Percentiles rank a stretch among this genome's conserved stretches.
phyloP scores from a whole-genome alignment of 75 land plant species.

The Larix kaempferi region DNA sequence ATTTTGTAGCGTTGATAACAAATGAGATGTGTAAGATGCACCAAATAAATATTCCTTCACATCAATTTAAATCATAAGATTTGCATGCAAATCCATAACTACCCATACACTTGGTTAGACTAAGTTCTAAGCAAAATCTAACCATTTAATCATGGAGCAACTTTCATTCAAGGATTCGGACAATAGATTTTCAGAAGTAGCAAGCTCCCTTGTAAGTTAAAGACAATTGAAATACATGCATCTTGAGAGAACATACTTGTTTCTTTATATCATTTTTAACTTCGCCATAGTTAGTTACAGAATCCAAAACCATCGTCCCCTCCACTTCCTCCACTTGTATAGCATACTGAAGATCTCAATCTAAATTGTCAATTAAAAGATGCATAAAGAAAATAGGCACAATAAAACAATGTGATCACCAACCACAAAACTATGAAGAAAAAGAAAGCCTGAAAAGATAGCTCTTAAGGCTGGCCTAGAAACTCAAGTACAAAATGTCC shows the following conservation, averaged over 20 bases:
- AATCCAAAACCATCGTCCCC: conserved; percentile 81
- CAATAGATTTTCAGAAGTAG: background rate
- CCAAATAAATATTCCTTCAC: too few relatives aligned
- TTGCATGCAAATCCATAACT: too few relatives aligned
- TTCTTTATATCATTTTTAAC: conserved; percentile 72
- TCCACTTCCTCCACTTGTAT: conserved; percentile 90
- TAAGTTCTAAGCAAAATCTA: too few relatives aligned
- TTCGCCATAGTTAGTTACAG: conserved; percentile 85
- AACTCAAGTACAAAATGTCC: background rate
- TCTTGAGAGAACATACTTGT: conserved; percentile 44
- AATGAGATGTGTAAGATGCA: too few relatives aligned
- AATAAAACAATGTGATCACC: conserved; percentile 2
- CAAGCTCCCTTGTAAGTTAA: background rate
- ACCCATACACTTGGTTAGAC: too few relatives aligned
- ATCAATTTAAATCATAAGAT: too few relatives aligned
- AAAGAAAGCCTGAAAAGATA: background rate
- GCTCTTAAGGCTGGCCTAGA: background rate
- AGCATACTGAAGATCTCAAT: conserved; percentile 95
- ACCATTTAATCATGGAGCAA: too few relatives aligned
- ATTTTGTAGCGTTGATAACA: too few relatives aligned
- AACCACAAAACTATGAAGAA: background rate
- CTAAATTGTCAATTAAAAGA: conserved; percentile 76
- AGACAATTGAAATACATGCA: background rate
- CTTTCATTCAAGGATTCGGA: too few relatives aligned
- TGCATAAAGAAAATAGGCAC: conserved; percentile 20